Base-by-base conservation (phyloP, 2,329 filamentous ascomycete species). In the Talaromyces sp. region DNA sequence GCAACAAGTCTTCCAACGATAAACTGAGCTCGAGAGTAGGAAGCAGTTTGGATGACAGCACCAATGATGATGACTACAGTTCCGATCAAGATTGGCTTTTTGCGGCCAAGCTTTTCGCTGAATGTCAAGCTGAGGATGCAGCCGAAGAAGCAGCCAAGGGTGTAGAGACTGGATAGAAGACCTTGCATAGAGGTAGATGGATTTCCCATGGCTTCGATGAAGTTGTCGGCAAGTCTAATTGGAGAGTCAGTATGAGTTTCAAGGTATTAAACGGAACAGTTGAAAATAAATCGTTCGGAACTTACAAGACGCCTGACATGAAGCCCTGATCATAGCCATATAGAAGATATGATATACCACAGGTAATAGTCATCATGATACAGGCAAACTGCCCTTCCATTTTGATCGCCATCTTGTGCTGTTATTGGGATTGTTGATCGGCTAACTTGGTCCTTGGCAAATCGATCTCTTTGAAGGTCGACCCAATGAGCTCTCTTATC, bases 1-100 rank as follows among this genome's bases (percentile, higher is more conserved):
- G 81, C 82, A n/a, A 84, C 77, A 54, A 82, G 77, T 22, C 82
- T 76, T 19, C 82, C 82, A 13, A 83, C 75, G 47, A 76, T 75
- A 66, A 78, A 69, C 31, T 77, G 75, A 9, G 73, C 72, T 10
- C 72, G 70, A 10, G 68, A 67, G 57, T 69, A 73, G 5, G 72
- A 69, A 13, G 70, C 69, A 6, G 70, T 70, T 56, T 75, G 74
- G 19, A 75, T 63, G 16, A 68, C 66, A 10, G 72, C 72, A 8
- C 72, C 74, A 13, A 74, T 65, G 10, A 71, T 60, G 65, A 73
- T 68, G 60, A 72, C 60, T 43, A 57, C 63, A 27, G 65, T 67
- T 59, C 69, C 70, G 35, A 62, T 52, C 6, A 64, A 41, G 56
- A 73, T 69, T 60, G 69, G 69, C 10, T 67, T 66, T 66, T 73